Percentiles rank a stretch among this genome's conserved stretches.
Evolutionary conservation across 441 rosid genomes (phyloP).

Genomic region (Rhodomyrtus psidioides): DNA sequence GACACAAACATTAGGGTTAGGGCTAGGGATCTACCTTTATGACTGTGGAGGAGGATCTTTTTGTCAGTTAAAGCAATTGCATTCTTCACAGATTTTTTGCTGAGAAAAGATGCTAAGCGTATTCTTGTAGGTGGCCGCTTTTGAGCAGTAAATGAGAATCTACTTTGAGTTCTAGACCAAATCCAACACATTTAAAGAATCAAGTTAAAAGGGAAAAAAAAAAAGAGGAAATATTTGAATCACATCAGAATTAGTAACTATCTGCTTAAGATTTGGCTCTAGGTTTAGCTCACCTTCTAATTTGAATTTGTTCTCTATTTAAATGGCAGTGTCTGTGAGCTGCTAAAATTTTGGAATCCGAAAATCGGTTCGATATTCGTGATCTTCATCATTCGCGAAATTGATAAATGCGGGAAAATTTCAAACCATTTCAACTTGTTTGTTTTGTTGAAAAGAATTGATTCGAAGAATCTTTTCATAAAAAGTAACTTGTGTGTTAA

Average conservation of each 20-base stretch:
- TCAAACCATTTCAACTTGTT: neutral
- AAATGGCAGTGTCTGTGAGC: neutral
- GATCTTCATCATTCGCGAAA: neutral
- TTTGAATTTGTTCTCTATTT: neutral
- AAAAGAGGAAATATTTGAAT: neutral
- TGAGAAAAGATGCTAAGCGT: neutral
- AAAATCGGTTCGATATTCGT: neutral
- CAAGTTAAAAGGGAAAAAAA: neutral
- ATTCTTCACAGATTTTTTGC: neutral
- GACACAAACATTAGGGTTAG: neutral
- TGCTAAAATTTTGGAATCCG: neutral
- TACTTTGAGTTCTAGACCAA: neutral
- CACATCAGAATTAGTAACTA: neutral
- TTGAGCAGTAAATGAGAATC: neutral
- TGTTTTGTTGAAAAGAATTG: fast-evolving
- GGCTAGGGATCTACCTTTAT: neutral
- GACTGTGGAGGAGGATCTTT: neutral
- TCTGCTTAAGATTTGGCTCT: neutral
- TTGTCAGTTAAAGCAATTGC: neutral
- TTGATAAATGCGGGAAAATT: neutral
- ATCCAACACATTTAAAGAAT: neutral
- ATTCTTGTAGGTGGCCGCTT: neutral
- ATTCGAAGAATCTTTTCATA: too few relatives aligned
- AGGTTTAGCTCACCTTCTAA: neutral
- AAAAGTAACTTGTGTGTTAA: too few relatives aligned